Evolutionary conservation across 495 filamentous ascomycete species (phyloP).

Genomic region (Aspergillus indologenus): DNA sequence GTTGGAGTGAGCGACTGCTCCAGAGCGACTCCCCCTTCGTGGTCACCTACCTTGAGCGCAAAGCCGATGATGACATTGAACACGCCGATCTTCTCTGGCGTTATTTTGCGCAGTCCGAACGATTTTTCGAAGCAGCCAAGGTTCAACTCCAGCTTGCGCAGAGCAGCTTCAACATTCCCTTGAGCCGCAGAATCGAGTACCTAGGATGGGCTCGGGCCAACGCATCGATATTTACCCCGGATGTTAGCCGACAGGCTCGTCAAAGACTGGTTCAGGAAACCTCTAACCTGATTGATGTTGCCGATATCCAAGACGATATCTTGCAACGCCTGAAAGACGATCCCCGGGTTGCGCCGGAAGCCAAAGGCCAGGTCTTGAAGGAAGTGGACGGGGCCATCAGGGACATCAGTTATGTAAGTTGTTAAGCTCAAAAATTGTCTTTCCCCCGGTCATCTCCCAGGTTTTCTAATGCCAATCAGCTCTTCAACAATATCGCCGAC

Average conservation of each 20-base stretch:
- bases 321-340: constrained; percentile 77
- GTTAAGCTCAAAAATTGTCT: neutral
- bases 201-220: constrained; percentile 85
- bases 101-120: constrained; percentile 75
- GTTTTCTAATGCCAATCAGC: constrained; percentile 43
- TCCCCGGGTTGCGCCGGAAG: constrained; percentile 57
- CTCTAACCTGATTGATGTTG: constrained; percentile 83
- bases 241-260: constrained; percentile 68
- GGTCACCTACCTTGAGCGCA: constrained; percentile 77
- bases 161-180: constrained; percentile 68
- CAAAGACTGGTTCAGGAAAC: constrained; percentile 78
- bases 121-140: constrained; percentile 78
- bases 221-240: constrained; percentile 69
- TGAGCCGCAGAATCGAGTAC: constrained; percentile 82
- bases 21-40: constrained; percentile 79
- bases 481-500: constrained; percentile 89
- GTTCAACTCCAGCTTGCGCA: constrained; percentile 82
- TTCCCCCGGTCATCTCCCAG: neutral
- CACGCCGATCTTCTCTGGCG: constrained; percentile 92
- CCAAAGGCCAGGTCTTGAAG: constrained; percentile 56
- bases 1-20: constrained; percentile 79
- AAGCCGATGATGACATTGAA: constrained; percentile 60
- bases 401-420: constrained; percentile 67
- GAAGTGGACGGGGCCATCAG: constrained; percentile 72
- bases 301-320: constrained; percentile 91